Conservation (phyloP, 2,329 filamentous ascomycete species). For the Colletotrichum spaethianum region DNA sequence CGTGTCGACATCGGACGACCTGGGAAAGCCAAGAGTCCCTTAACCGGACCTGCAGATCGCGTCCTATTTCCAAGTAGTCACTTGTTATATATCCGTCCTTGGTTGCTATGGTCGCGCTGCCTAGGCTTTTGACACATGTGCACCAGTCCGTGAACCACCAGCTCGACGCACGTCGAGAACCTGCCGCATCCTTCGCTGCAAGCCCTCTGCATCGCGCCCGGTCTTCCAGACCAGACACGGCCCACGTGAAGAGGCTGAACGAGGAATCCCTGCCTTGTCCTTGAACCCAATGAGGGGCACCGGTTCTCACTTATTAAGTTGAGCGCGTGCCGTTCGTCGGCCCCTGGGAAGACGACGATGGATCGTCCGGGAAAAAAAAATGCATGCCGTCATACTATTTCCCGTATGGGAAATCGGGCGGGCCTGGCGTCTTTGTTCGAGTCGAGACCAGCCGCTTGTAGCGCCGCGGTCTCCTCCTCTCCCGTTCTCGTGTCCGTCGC, state of each 20-base stretch:
- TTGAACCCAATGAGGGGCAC: neutral
- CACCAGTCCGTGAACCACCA: constrained; percentile 17
- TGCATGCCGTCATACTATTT: constrained; percentile 37
- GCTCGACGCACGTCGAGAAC: neutral
- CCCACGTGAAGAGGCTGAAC: constrained; percentile 5
- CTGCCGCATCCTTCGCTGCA: constrained; percentile 12
- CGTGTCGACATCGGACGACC: constrained; percentile 29
- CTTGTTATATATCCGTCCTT: neutral
- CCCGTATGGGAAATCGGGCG: constrained; percentile 28
- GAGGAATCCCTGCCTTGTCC: neutral
- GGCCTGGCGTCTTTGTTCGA: constrained; percentile 28
- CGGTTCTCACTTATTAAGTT: constrained; percentile 10
- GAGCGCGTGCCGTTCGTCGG: constrained; percentile 13
- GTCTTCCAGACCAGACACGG: neutral
- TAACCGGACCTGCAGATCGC: constrained; percentile 1
- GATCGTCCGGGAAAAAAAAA: constrained; percentile 10
- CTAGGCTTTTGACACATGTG: constrained; percentile 15
- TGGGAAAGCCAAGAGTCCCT: constrained; percentile 22
- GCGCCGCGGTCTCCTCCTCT: neutral
- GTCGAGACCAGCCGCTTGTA: constrained; percentile 15
- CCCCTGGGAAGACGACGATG: constrained; percentile 12
- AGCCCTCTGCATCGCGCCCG: constrained; percentile 21
- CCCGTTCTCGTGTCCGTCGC: neutral
- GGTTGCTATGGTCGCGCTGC: constrained; percentile 6
- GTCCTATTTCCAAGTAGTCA: neutral